A percentile compares a stretch with the other conserved stretches of the same genome.
Conservation (phyloP, 2,329 filamentous ascomycete species). For the Trichoderma sp. region DNA sequence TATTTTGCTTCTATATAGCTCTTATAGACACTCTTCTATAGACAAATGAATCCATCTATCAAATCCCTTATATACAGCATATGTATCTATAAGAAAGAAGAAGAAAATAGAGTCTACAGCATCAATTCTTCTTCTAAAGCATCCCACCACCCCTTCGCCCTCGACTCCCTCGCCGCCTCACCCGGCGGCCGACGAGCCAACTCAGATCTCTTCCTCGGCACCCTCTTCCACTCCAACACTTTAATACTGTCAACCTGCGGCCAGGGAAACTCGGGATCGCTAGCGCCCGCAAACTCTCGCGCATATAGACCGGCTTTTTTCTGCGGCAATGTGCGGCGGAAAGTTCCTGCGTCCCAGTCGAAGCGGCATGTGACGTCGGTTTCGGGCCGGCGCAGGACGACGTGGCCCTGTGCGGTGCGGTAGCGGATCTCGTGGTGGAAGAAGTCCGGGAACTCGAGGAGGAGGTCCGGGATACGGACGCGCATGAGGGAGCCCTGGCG, state of each 20-base stretch:
- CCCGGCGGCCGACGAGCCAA: slow-evolving; percentile 28
- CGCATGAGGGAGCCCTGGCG: slow-evolving; percentile 29
- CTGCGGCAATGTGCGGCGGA: slow-evolving; percentile 33
- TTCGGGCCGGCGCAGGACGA: slow-evolving; percentile 30
- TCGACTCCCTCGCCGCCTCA: slow-evolving; percentile 20
- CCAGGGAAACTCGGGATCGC: slow-evolving; percentile 30
- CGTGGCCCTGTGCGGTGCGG: slow-evolving; percentile 36
- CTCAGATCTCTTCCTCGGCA: slow-evolving; percentile 27
- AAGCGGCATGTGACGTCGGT: slow-evolving; percentile 26
- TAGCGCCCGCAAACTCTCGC: slow-evolving; percentile 19
- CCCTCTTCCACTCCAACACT: slow-evolving; percentile 31
- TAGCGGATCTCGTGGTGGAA: slow-evolving; percentile 35
- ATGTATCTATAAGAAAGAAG: neutral
- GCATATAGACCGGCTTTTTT: slow-evolving; percentile 25
- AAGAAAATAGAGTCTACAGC: slow-evolving; percentile 26
- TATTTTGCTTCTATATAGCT: neutral
- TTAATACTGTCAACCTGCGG: slow-evolving; percentile 28
- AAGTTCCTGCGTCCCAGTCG: slow-evolving; percentile 24
- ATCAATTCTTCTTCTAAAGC: slow-evolving; percentile 35
- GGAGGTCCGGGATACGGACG: slow-evolving; percentile 33
- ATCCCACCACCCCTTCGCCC: slow-evolving; percentile 33
- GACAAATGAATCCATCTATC: neutral
- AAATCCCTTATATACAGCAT: neutral
- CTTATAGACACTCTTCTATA: neutral
- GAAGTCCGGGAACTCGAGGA: slow-evolving; percentile 39